Evolutionary conservation across 495 filamentous ascomycete species (phyloP), one percentile per base, ranked within the genome.

Genomic region (Tuber microsphaerosporum): DNA sequence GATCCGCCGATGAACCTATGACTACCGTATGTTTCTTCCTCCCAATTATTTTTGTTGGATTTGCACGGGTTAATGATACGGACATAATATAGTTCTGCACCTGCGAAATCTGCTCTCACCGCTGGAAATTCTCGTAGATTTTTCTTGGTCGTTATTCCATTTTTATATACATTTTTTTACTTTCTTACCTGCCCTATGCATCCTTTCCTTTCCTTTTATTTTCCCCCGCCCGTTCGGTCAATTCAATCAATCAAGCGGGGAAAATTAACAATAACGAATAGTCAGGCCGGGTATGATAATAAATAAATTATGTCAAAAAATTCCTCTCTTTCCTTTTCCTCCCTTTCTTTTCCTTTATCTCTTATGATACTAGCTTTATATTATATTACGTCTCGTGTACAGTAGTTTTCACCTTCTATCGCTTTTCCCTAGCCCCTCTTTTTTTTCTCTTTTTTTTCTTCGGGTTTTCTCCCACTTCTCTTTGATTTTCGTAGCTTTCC

Each of bases 1-100:
- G 96, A 78, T 91, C 89, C 85, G 95, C 95, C 69, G 95, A 99
- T 88, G 95, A 93, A 82, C 91, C 91, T 80, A 92, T 93, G 91
- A 93, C 91, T 73, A 93, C 91, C 43, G 81, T 83, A 73, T 73
- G 81, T 77, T 45, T 61, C 51, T 69, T 26, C 22, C 39, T 70
- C 7, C 26, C 19, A n/a, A 6, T 20, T 41, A 10, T 14, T 37
- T 14, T 43, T 37, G 19, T 48, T 17, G 44, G 17, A 34, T 17
- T 31, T 76, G 20, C 20, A 26, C 65, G 22, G 69, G 20, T 69
- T 9, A 41, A 44, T n/a, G 34, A 69, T n/a, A 41, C 73, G 61
- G 70, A 34, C 48, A 61, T n/a, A 5, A 39, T 69, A 16, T 46
- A 82, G 5, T 93, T 93, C 82, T 93, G 91, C 84, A 90, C 91